A percentile compares a stretch with the other conserved stretches of the same genome.
These are phyloP conservation scores for Lactarius indigo DNA, from an alignment of 768 basidiomycete species.

Conservation along the genomic window DNA sequence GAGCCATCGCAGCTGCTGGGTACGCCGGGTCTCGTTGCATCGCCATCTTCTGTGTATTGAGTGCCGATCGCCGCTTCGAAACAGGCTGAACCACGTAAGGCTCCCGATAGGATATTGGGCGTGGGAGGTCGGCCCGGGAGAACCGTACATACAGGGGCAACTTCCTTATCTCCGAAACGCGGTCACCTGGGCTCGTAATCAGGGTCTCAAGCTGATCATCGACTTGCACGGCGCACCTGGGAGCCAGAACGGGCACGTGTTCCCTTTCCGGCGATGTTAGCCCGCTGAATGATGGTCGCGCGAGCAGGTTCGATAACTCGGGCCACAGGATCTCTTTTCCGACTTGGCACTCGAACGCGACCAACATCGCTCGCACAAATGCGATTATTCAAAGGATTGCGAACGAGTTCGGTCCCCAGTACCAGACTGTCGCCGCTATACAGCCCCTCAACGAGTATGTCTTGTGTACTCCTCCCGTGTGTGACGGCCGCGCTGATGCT, in stretches of 20 bases:
- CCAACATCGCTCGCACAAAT: conserved; percentile 65
- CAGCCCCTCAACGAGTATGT: conserved; percentile 75
- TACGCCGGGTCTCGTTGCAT: conserved; percentile 32
- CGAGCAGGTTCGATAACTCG: conserved; percentile 72
- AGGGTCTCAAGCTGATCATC: conserved; percentile 76
- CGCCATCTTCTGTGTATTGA: neutral
- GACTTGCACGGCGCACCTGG: conserved; percentile 75
- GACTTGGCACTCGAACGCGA: conserved; percentile 63
- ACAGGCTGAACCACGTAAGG: conserved; percentile 76
- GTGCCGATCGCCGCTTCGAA: conserved; percentile 9
- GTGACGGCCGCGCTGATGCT: neutral
- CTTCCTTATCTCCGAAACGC: conserved; percentile 66
- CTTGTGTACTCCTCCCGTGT: neutral
- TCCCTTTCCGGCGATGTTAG: neutral
- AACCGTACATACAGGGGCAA: conserved; percentile 79
- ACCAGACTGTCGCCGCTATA: conserved; percentile 59
- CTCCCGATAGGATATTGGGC: conserved; percentile 91
- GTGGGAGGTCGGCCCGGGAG: conserved; percentile 74
- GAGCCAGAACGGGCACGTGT: conserved; percentile 72
- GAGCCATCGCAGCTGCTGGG: conserved; percentile 72
- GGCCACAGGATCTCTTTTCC: conserved; percentile 62
- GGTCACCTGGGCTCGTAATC: conserved; percentile 61
- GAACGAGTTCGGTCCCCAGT: conserved; percentile 52
- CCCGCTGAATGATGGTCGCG: neutral
- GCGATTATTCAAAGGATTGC: conserved; percentile 61